Base-by-base conservation (phyloP, 164 flowering plant genomes). In the Platanus orientalis region DNA sequence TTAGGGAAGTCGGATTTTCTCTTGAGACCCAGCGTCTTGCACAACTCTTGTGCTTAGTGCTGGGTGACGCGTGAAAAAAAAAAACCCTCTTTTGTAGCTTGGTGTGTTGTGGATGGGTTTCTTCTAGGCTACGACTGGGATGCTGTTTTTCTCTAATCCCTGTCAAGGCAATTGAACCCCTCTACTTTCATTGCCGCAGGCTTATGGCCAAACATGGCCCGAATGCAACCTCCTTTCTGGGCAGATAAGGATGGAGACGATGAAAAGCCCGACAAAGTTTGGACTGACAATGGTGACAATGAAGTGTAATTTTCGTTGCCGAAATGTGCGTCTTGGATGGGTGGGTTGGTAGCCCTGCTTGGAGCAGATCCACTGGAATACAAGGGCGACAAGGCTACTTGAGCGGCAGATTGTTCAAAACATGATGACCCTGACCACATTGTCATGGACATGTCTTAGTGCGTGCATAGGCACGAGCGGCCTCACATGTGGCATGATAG, bases 311-410 rank as follows among this genome's bases (percentile, higher is more conserved):
- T 70, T 21, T 75, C 84, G 48, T 82, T 84, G 71, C 83, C 77
- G 39, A 86, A 86, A 24, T 80, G 82, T 24, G 81, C 79, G 55
- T 86, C 92, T 61, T 82, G 86, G 66, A 81, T 81, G 71, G 84
- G 57, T 61, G 92, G 92, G 82, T 86, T 86, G 69, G 88, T 71
- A 51, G 81, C 87, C 82, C 92, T 78, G 74, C 88, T 78, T 64
- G 92, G 92, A 70, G 91, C 88, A 53, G 91, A 86, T 81, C 88
- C 91, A 44, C 80, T 71, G 68, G 77, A 86, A 86, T 75, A 86
- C 24, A 83, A 88, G 76, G 87, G 91, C 74, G 88, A 75, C 85
- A 82, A 79, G 68, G 77, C 83, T 51, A 75, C 55, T 23, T 72
- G 83, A 10, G 67, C 10, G 45, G 52, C 51, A 13, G 72, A n/a